Evolutionary conservation across 2,329 filamentous ascomycete genomes (phyloP).

Genomic region (Xylariomycetidae sp.): DNA sequence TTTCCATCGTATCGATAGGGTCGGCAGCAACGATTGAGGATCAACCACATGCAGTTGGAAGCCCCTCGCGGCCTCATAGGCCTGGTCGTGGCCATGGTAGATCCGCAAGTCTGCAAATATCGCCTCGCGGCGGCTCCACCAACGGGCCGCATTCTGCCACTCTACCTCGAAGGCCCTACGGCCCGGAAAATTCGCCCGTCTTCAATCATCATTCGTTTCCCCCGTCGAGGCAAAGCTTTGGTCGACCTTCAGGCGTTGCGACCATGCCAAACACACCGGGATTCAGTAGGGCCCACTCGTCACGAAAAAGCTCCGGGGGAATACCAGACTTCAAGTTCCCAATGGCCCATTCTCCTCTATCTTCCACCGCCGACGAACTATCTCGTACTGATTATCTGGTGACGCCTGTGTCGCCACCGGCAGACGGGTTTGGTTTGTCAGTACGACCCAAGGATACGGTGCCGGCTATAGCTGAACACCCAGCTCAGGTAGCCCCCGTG

Average conservation of each 20-base stretch:
- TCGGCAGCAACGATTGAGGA: slow-evolving; percentile 46
- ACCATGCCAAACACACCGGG: slow-evolving; percentile 44
- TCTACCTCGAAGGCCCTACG: slow-evolving; percentile 39
- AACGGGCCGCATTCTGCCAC: slow-evolving; percentile 39
- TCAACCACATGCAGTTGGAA: slow-evolving; percentile 37
- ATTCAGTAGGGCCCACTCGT: slow-evolving; percentile 31
- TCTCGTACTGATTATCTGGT: slow-evolving; percentile 32
- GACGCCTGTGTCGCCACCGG: slow-evolving; percentile 32
- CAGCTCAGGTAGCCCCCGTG: slow-evolving; percentile 53
- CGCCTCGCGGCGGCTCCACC: slow-evolving; percentile 42
- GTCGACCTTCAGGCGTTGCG: slow-evolving; percentile 34
- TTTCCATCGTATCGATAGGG: slow-evolving; percentile 78
- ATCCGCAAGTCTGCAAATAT: slow-evolving; percentile 77
- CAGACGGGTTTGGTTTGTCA: slow-evolving; percentile 32
- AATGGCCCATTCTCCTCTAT: slow-evolving; percentile 37
- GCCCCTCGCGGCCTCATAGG: slow-evolving; percentile 39
- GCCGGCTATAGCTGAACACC: slow-evolving; percentile 51
- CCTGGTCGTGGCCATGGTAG: slow-evolving; percentile 64
- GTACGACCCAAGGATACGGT: slow-evolving; percentile 39
- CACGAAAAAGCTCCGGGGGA: slow-evolving; percentile 36
- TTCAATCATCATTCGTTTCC: slow-evolving; percentile 51
- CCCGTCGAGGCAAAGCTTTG: slow-evolving; percentile 39
- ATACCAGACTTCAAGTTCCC: slow-evolving; percentile 57
- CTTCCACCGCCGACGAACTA: slow-evolving; percentile 25
- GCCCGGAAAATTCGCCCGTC: slow-evolving; percentile 43